Conservation (phyloP, 148 eudicot species). For the Cornus suecica region DNA sequence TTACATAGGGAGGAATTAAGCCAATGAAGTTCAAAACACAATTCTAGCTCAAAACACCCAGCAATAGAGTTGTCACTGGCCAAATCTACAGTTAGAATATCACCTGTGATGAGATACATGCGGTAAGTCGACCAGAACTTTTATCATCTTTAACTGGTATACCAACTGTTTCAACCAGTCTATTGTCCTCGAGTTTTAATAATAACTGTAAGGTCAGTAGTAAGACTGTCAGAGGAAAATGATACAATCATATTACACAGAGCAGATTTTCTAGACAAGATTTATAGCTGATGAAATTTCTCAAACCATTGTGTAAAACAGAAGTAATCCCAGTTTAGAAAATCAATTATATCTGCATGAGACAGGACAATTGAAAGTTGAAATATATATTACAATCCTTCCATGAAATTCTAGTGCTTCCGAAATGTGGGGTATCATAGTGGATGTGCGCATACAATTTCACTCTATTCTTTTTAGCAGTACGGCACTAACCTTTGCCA, state of each 20-base stretch:
- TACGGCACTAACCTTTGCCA: too few relatives aligned
- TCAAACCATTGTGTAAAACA: not conserved
- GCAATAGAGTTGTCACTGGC: not conserved
- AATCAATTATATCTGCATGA: not conserved
- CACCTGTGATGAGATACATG: conserved; percentile 99
- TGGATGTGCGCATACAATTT: not conserved
- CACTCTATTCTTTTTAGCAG: not conserved
- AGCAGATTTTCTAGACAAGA: not conserved
- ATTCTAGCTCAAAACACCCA: not conserved
- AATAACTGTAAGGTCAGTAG: conserved; percentile 52
- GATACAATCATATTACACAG: not conserved
- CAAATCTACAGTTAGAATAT: conserved; percentile 12
- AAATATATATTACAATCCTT: not conserved
- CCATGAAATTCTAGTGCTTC: not conserved
- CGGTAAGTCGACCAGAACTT: conserved; percentile 88
- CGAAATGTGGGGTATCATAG: not conserved
- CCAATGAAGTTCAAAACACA: not conserved
- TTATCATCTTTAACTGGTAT: conserved; percentile 87
- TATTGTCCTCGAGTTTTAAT: conserved; percentile 76
- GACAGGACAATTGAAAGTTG: not conserved
- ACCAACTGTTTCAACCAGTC: conserved; percentile 96
- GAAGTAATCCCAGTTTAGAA: not conserved
- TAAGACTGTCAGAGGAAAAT: conserved; percentile 2
- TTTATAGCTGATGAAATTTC: not conserved
- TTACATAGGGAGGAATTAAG: not conserved